These are phyloP conservation scores for Hemisphaericaspora subhashii DNA, from an alignment of 1,139 yeast species.

Conservation along the genomic window DNA sequence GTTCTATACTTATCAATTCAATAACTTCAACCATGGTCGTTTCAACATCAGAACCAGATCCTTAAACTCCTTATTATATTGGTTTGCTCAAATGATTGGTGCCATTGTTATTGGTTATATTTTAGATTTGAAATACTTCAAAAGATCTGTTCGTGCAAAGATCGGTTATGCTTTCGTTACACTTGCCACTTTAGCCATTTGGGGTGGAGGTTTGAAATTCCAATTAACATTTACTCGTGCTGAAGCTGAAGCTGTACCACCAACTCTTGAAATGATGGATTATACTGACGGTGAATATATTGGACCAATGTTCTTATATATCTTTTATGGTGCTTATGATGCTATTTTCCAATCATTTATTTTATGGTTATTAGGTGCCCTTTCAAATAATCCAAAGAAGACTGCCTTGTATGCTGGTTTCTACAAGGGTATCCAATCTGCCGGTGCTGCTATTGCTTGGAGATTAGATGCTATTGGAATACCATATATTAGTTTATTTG, in stretches of 20 bases:
- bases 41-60: constrained; percentile 62
- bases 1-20: constrained; percentile 66
- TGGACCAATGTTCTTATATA: constrained; percentile 62
- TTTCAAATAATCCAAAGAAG: constrained; percentile 57
- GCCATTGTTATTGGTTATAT: constrained; percentile 49
- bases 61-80: constrained; percentile 57
- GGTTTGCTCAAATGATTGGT: constrained; percentile 62
- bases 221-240: constrained; percentile 47
- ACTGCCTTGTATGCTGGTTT: constrained; percentile 60
- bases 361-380: constrained; percentile 59
- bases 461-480: constrained; percentile 48
- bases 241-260: constrained; percentile 21
- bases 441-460: constrained; percentile 66
- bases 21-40: constrained; percentile 55
- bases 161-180: constrained; percentile 47
- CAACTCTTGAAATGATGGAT: constrained; percentile 35
- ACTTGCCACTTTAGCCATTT: constrained; percentile 46
- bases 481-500: constrained; percentile 49
- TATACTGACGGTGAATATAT: constrained; percentile 46
- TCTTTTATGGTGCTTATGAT: constrained; percentile 59
- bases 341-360: constrained; percentile 58
- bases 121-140: constrained; percentile 44
- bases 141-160: constrained; percentile 47
- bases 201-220: constrained; percentile 65
- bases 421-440: constrained; percentile 64